Conservation (phyloP, 2,329 filamentous ascomycete genomes). For the Fusarium sp. region DNA sequence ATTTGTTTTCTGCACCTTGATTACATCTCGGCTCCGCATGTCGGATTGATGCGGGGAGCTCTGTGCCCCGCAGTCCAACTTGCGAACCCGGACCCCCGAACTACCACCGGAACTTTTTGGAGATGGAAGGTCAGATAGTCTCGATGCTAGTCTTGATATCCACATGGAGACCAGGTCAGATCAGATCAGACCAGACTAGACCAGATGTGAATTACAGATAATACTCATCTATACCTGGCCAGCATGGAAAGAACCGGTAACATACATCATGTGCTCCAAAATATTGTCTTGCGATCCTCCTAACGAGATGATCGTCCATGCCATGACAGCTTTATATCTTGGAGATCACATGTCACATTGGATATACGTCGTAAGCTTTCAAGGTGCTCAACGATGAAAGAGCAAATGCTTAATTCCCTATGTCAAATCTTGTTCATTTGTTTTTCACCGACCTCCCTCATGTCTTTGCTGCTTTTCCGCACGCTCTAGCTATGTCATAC, state of each 20-base stretch:
- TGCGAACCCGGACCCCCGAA: slow-evolving; percentile 28
- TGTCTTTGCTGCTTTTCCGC: slow-evolving; percentile 33
- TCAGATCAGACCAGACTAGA: background rate
- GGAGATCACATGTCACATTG: background rate
- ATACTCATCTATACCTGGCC: background rate
- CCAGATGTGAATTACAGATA: background rate
- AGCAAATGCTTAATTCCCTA: slow-evolving; percentile 19
- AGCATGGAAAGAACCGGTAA: background rate
- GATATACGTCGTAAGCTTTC: background rate
- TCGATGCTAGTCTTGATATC: slow-evolving; percentile 23
- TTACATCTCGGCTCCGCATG: slow-evolving; percentile 26
- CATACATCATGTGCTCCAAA: background rate
- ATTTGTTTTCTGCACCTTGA: background rate
- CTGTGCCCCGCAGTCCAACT: slow-evolving; percentile 32
- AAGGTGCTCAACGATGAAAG: background rate
- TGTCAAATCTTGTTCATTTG: slow-evolving; percentile 17
- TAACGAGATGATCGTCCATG: background rate
- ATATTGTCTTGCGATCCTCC: too few species aligned
- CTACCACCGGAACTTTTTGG: slow-evolving; percentile 20
- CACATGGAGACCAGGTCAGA: slow-evolving; percentile 5
- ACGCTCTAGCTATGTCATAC: slow-evolving; percentile 43
- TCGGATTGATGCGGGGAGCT: slow-evolving; percentile 34
- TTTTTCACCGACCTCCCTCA: slow-evolving; percentile 1
- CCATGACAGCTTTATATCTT: background rate
- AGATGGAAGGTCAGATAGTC: background rate